Conservation (phyloP, 495 filamentous ascomycete genomes). For the Penicillium roqueforti region DNA sequence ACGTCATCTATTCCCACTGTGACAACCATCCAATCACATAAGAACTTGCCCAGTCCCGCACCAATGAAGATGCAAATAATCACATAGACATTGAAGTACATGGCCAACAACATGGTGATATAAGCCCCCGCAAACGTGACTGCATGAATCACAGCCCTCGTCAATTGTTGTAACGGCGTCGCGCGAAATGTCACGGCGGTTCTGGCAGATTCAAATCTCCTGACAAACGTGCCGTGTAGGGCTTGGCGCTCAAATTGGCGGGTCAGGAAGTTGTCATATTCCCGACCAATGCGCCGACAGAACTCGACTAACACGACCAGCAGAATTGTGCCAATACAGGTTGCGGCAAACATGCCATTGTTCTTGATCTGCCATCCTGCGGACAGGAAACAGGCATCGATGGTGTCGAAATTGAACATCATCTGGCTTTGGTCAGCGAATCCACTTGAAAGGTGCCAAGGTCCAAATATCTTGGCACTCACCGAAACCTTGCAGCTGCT, state of each 20-base stretch:
- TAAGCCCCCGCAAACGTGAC: constrained; percentile 62
- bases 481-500: constrained; percentile 25
- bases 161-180: constrained; percentile 49
- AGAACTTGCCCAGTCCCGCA: constrained; percentile 51
- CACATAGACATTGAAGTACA: constrained; percentile 60
- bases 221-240: constrained; percentile 15
- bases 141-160: constrained; percentile 56
- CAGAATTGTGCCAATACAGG: constrained; percentile 61
- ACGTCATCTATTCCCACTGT: constrained; percentile 7
- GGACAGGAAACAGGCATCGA: constrained; percentile 63
- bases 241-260: constrained; percentile 37
- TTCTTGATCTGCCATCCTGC: constrained; percentile 57
- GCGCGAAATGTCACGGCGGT: constrained; percentile 38
- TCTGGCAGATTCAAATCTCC: constrained; percentile 7
- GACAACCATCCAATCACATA: constrained; percentile 48
- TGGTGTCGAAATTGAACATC: constrained; percentile 68
- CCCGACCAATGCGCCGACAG: constrained; percentile 50
- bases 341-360: constrained; percentile 55
- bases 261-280: constrained; percentile 55
- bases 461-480: constrained; percentile 15
- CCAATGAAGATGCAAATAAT: constrained; percentile 60
- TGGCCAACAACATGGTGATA: constrained; percentile 60
- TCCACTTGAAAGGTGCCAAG: not conserved
- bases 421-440: constrained; percentile 41
- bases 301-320: constrained; percentile 59